Evolutionary conservation across 164 flowering plant species (phyloP), one percentile per base, ranked within the genome.

Genomic region (Magnolia sinica): DNA sequence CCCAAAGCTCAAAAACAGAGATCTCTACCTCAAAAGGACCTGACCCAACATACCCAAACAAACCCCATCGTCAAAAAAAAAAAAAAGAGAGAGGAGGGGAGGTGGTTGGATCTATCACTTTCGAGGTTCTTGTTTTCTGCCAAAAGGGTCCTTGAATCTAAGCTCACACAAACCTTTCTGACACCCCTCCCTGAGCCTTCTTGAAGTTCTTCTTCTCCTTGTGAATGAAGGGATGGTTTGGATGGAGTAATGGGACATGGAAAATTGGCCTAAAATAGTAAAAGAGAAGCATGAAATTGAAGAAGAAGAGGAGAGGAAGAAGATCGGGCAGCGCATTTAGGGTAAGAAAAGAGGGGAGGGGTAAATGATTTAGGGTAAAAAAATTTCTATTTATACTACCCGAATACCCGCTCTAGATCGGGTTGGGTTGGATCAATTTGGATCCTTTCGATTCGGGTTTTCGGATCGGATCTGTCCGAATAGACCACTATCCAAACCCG

Each of bases 81-180:
- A 76, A 22, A 31, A 67, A 68, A n/a, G n/a, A 71, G 50, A 29
- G 50, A 64, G 50, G 65, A 49, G 29, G 23, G 51, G 68, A 49
- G 13, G 55, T 37, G 52, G 74, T 63, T 65, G 74, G 77, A 77
- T 64, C 61, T 55, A 55, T 55, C 73, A 70, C 78, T 59, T 37
- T 73, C 72, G 70, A 78, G 76, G 82, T 68, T 82, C 68, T 67
- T 74, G 72, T 51, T 69, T 58, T 68, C 37, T 65, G n/a, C 20
- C 76, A 77, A 82, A 72, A 49, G 84, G 78, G 76, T 76, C 61
- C 76, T 76, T 77, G 70, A 88, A 91, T 83, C 89, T 83, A 83
- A 83, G 86, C 85, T 81, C 37, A 76, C 51, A 77, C 67, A 51
- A 37, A 73, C 79, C 83, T 81, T 81, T 81, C 79, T 68, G 59